phyloP scores from a whole-genome alignment of 1,284 basidiomycete species.

The Cutaneotrichosporon cavernicola region DNA sequence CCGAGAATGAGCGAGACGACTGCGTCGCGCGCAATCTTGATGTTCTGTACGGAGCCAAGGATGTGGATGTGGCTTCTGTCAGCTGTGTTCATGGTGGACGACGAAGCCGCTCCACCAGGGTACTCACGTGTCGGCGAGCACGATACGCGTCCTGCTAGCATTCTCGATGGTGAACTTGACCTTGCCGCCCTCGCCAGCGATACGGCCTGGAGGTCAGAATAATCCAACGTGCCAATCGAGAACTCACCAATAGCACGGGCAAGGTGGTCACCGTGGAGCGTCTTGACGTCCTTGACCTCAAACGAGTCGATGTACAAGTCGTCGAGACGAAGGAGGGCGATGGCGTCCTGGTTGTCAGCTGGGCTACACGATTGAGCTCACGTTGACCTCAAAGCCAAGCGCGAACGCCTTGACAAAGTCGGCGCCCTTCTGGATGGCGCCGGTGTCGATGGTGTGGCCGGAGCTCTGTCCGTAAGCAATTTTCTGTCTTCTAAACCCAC shows the following conservation, averaged over 20 bases:
- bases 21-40: conserved; percentile 94
- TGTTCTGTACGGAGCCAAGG: conserved; percentile 66
- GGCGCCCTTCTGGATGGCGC: conserved; percentile 92
- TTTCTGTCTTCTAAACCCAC: conserved; percentile 57
- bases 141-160: conserved; percentile 88
- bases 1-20: conserved; percentile 93
- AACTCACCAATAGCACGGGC: conserved; percentile 84
- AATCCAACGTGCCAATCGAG: too few relatives aligned
- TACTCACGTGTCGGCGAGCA: conserved; percentile 90
- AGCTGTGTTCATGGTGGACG: not conserved
- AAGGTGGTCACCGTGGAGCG: conserved; percentile 92
- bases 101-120: not conserved
- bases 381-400: conserved; percentile 90
- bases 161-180: conserved; percentile 99
- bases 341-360: conserved; percentile 68
- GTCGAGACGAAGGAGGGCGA: conserved; percentile 90
- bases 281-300: conserved; percentile 99
- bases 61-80: conserved; percentile 58
- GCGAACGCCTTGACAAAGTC: conserved; percentile 97
- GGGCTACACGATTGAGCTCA: conserved; percentile 39
- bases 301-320: conserved; percentile 98
- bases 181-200: conserved; percentile 96
- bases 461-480: conserved; percentile 66
- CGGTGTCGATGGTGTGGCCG: conserved; percentile 86
- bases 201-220: conserved; percentile 65